Percentiles rank a stretch among this genome's conserved stretches.
phyloP scores from a whole-genome alignment of 148 eudicot genomes.

The Fagopyrum tataricum region DNA sequence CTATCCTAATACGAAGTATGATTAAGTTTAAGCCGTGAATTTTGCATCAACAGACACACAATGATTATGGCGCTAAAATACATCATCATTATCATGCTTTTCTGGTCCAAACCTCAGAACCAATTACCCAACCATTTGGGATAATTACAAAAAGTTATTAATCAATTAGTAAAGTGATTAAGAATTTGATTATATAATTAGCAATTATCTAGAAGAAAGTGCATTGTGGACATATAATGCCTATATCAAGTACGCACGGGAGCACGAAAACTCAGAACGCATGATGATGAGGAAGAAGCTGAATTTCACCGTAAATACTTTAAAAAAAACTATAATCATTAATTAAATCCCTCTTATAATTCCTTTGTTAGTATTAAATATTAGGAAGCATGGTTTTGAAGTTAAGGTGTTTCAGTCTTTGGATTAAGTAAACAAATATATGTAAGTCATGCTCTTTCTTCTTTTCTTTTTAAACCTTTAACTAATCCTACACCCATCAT shows the following conservation, averaged over 20 bases:
- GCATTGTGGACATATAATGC: slow-evolving; percentile 9
- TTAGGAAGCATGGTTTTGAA: slow-evolving; percentile 3
- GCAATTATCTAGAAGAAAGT: not conserved
- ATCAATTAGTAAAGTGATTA: not conserved
- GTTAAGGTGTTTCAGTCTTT: slow-evolving; percentile 4
- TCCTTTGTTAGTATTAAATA: too few relatives aligned
- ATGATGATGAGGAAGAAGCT: not conserved
- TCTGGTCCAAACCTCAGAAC: not conserved
- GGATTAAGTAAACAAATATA: slow-evolving; percentile 7
- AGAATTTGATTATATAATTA: not conserved
- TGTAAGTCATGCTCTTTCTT: not conserved
- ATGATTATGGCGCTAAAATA: not conserved
- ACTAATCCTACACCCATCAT: not conserved
- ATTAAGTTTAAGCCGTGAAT: not conserved
- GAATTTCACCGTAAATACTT: not conserved
- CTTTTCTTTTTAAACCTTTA: not conserved
- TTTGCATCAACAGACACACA: not conserved
- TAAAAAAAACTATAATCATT: too few relatives aligned
- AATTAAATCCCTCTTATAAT: too few relatives aligned
- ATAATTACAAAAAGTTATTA: not conserved
- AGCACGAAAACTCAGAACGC: not conserved
- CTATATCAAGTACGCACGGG: not conserved
- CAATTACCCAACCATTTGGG: not conserved
- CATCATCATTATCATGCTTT: not conserved
- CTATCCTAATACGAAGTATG: too few relatives aligned